These are phyloP conservation scores for Chlamydomonas incerta DNA, from an alignment of 139 green algal species.

Conservation along the genomic window DNA sequence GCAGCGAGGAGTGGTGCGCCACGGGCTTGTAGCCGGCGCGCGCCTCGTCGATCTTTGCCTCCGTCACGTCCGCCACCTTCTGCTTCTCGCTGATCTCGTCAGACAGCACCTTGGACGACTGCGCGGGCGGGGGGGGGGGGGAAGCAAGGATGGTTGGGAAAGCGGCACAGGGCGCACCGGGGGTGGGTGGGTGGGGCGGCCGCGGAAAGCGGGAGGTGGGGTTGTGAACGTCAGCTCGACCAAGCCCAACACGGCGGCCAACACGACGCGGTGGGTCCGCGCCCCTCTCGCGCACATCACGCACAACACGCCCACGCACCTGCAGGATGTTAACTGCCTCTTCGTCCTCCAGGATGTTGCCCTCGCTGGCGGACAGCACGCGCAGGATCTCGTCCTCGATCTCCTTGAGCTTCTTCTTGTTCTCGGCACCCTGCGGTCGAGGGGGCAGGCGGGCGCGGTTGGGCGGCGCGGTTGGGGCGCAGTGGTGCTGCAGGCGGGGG, in stretches of 20 bases:
- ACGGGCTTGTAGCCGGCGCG: slow-evolving; percentile 78
- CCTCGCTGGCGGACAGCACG: slow-evolving; percentile 77
- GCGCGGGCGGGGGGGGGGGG: neutral
- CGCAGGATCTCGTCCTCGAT: slow-evolving; percentile 90
- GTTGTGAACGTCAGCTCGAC: no score
- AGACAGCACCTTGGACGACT: slow-evolving; percentile 73
- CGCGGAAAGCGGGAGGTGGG: no score
- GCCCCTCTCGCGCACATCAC: no score
- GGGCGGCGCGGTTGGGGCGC: no score
- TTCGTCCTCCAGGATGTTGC: slow-evolving; percentile 91
- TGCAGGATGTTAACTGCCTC: slow-evolving; percentile 80
- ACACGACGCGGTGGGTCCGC: no score
- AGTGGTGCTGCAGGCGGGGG: no score
- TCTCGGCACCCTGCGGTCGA: slow-evolving; percentile 70
- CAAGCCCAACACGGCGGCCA: no score
- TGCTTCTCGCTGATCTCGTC: slow-evolving; percentile 86
- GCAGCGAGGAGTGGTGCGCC: slow-evolving; percentile 70
- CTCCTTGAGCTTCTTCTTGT: slow-evolving; percentile 85
- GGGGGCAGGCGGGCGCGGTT: neutral
- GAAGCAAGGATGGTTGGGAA: no score
- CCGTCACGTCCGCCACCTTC: slow-evolving; percentile 82
- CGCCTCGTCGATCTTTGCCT: slow-evolving; percentile 86
- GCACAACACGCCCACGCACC: slow-evolving; percentile 14
- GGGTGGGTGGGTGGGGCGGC: no score
- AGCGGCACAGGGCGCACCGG: no score